phyloP scores from a whole-genome alignment of 352 stramenopile genomes.

The Pythium aphanidermatum region DNA sequence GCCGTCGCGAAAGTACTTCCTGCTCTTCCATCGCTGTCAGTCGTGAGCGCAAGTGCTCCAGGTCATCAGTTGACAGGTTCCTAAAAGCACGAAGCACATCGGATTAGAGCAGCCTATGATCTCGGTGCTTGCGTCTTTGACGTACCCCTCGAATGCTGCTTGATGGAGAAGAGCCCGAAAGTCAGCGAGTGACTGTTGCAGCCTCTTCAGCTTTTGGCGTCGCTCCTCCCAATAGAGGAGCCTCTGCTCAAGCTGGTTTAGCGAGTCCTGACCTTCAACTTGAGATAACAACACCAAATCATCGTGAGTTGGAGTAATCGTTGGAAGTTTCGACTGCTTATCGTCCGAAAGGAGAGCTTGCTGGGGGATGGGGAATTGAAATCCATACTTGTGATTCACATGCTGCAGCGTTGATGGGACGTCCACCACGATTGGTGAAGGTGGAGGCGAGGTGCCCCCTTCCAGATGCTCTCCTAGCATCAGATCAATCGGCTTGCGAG shows the following conservation, averaged over 20 bases:
- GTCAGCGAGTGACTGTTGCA: constrained; percentile 16
- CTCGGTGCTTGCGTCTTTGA: background rate
- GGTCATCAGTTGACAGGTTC: constrained; percentile 5
- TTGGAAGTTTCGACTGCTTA: background rate
- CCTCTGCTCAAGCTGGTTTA: constrained; percentile 18
- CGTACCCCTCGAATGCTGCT: constrained; percentile 12
- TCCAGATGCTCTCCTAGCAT: too few relatives aligned
- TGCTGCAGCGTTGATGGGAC: background rate
- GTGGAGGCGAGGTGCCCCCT: too few relatives aligned
- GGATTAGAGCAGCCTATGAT: background rate
- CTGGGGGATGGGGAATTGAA: constrained; percentile 9
- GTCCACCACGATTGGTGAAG: too few relatives aligned
- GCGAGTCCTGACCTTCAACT: background rate
- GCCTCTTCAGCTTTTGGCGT: constrained; percentile 12
- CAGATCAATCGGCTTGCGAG: constrained; percentile 29
- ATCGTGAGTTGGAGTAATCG: background rate
- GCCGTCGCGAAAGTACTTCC: constrained; percentile 3
- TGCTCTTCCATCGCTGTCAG: constrained; percentile 17
- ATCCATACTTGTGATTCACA: constrained; percentile 15
- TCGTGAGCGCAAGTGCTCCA: constrained; percentile 8
- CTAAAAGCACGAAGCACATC: background rate
- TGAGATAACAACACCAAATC: background rate
- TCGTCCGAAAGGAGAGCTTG: too few relatives aligned
- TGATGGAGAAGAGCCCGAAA: constrained; percentile 15
- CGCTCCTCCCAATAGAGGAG: constrained; percentile 14